Percentiles rank a stretch among this genome's conserved stretches.
These are phyloP conservation scores for Chenopodium album DNA, from an alignment of 148 eudicot species.

Conservation along the genomic window DNA sequence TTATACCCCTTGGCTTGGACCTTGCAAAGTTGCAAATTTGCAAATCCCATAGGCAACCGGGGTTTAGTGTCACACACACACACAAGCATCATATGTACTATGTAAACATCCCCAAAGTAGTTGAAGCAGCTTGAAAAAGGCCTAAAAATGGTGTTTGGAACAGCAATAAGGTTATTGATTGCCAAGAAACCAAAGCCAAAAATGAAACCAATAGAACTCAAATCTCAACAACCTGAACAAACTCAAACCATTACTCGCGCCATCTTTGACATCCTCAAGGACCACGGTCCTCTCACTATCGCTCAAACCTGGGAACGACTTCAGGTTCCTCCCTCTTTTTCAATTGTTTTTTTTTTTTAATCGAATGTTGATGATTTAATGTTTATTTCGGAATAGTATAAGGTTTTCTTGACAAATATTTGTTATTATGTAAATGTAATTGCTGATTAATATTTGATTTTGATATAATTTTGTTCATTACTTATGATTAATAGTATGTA, in stretches of 20 bases:
- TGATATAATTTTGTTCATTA: not conserved
- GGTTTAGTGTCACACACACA: too few relatives aligned
- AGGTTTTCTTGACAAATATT: not conserved
- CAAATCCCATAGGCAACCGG: too few relatives aligned
- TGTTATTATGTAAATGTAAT: too few relatives aligned
- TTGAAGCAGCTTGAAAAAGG: too few relatives aligned
- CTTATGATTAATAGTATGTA: too few relatives aligned
- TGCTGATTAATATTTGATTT: not conserved
- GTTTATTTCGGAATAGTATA: not conserved
- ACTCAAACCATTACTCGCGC: constrained; percentile 78
- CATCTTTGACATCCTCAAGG: constrained; percentile 75
- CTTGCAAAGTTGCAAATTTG: too few relatives aligned
- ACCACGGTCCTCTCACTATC: constrained; percentile 84
- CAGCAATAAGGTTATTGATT: constrained; percentile 48
- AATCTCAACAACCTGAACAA: constrained; percentile 64
- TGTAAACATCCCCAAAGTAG: too few relatives aligned
- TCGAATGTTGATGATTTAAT: not conserved
- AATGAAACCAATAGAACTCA: constrained; percentile 72
- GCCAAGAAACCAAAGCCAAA: constrained; percentile 82
- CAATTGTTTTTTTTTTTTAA: not conserved
- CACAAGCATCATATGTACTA: too few relatives aligned
- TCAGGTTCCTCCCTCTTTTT: constrained; percentile 40
- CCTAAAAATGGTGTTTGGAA: constrained; percentile 47
- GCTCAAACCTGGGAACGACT: constrained; percentile 81
- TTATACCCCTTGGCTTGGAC: too few relatives aligned